A percentile compares a stretch with the other conserved stretches of the same genome.
Evolutionary conservation across 2,329 filamentous ascomycete species (phyloP).

Genomic region (Thyridium curvatum): DNA sequence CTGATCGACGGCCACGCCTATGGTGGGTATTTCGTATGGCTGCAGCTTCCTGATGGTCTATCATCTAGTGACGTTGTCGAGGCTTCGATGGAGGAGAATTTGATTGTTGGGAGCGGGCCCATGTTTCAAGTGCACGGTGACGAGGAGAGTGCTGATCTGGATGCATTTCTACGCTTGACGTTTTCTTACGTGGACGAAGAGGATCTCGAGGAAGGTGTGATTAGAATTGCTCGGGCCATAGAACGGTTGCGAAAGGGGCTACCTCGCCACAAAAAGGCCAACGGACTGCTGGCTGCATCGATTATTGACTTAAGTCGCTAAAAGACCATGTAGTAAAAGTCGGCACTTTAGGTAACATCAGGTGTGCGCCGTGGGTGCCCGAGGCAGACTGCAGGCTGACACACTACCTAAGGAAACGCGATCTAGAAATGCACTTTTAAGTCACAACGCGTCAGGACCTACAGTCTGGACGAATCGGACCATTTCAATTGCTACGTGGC

Average conservation of each 20-base stretch:
- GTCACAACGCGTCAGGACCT: no score
- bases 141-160: conserved; percentile 45
- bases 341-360: no score
- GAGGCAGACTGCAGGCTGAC: no score
- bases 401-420: no score
- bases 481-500: no score
- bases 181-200: conserved; percentile 67
- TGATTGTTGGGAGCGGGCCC: conserved; percentile 62
- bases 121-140: conserved; percentile 64
- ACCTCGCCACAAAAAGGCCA: conserved; percentile 6
- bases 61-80: conserved; percentile 48
- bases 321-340: no score
- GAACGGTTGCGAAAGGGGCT: conserved; percentile 13
- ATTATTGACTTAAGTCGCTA: no score
- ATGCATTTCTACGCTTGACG: conserved; percentile 57
- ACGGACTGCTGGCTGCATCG: no score
- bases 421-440: no score
- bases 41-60: conserved; percentile 51
- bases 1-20: conserved; percentile 37
- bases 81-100: conserved; percentile 55
- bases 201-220: conserved; percentile 59
- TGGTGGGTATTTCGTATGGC: conserved; percentile 85
- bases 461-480: no score
- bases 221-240: conserved; percentile 24
- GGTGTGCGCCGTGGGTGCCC: no score